Evolutionary conservation across 2,329 filamentous ascomycete genomes (phyloP), one percentile per base, ranked within the genome.

Genomic region (Pseudohalonectria lignicola): DNA sequence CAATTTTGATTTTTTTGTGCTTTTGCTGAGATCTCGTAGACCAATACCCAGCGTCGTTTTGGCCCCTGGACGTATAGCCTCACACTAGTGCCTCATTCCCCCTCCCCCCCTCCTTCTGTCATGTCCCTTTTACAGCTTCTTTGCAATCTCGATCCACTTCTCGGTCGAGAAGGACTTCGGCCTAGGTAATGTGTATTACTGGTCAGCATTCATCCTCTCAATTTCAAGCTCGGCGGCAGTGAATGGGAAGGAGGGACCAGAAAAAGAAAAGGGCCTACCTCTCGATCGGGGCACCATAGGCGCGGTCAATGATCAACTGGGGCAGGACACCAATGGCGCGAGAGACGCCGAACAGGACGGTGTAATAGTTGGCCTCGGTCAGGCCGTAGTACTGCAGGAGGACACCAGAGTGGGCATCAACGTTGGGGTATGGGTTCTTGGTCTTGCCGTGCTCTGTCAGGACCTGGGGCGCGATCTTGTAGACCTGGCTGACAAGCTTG

Each of bases 371-470:
- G 67, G 92, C 84, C 77, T 98, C 90, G 47, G 85, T 96, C 63
- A 98, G 75, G 58, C 92, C 92, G 71, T 98, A 98, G 82, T 98
- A 92, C 75, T 98, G 92, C 53, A 98, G 86, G 50, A 98, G 86
- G 51, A 98, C 92, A 76, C 92, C 92, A 23, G 88, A 95, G 83
- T 96, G 92, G 58, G 90, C 88, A 60, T 96, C 90, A 58, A 96
- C 88, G 74, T 96, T 96, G 67, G 92, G 92, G 78, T 76, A 96
- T 51, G 90, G 90, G 84, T 96, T 95, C 85, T 96, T 96, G 76
- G 90, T 96, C 86, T 98, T 98, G 72, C 92, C 92, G 74, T 98
- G 92, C 81, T 98, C 87, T 50, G 92, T 98, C 63, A 98, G 76
- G 55, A 98, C 92, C 57, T 82, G 84, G 49, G 92, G 92, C 48